These are phyloP conservation scores for Pisolithus albus DNA, from an alignment of 768 basidiomycete species.

Conservation along the genomic window DNA sequence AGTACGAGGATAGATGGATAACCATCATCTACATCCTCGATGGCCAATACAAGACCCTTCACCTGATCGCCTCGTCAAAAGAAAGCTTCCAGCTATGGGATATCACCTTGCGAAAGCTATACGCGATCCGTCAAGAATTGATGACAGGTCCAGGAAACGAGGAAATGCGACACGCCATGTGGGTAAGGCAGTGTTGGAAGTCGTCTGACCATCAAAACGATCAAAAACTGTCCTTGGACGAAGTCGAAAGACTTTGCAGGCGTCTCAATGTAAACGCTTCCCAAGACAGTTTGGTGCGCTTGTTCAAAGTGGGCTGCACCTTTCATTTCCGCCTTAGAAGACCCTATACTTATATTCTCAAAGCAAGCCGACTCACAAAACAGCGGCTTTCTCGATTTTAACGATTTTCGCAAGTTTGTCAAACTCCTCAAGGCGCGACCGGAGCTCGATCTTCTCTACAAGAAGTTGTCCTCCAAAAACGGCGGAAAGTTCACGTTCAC, in stretches of 20 bases:
- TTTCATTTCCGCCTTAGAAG: neutral
- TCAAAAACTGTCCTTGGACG: constrained; percentile 58
- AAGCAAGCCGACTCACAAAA: constrained; percentile 59
- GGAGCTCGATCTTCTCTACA: constrained; percentile 67
- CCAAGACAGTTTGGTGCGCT: constrained; percentile 42
- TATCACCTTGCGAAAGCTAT: constrained; percentile 54
- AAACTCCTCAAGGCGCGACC: constrained; percentile 77
- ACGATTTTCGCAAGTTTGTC: constrained; percentile 76
- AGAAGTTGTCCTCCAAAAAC: constrained; percentile 27
- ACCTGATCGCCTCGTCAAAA: constrained; percentile 66
- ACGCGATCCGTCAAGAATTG: constrained; percentile 59
- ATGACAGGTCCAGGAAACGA: constrained; percentile 61
- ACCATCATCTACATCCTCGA: constrained; percentile 78
- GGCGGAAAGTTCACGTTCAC: constrained; percentile 31
- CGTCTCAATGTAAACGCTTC: constrained; percentile 61
- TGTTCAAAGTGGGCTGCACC: constrained; percentile 47
- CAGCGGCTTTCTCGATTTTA: constrained; percentile 62
- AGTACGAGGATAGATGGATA: constrained; percentile 70
- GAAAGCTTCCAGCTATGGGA: constrained; percentile 63
- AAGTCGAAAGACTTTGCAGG: constrained; percentile 65
- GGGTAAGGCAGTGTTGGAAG: constrained; percentile 83
- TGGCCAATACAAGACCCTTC: constrained; percentile 77
- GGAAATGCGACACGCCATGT: constrained; percentile 59
- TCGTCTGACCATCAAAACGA: constrained; percentile 57
- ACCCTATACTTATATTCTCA: neutral